These are phyloP conservation scores for Pilatotrama ljubarskyi DNA, from an alignment of 768 basidiomycete species.

Conservation along the genomic window DNA sequence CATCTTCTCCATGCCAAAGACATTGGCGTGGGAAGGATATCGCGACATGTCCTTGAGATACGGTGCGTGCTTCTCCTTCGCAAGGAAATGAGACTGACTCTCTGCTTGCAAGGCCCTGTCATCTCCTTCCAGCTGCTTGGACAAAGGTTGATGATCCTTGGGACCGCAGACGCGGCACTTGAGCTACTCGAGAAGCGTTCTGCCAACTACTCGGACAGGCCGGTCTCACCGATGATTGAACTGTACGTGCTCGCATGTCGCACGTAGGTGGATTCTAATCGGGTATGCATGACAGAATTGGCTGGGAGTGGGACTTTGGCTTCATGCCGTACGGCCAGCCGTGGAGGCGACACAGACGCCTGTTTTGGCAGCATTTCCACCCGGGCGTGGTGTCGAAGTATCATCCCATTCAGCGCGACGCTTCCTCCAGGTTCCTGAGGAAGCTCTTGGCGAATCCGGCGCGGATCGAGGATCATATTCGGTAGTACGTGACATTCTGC, in stretches of 20 bases:
- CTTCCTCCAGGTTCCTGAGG: conserved; percentile 32
- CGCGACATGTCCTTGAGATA: conserved; percentile 6
- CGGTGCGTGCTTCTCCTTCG: not conserved
- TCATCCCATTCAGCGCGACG: conserved; percentile 32
- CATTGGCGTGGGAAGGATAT: conserved; percentile 18
- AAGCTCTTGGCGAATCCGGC: conserved; percentile 36
- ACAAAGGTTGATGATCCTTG: conserved; percentile 37
- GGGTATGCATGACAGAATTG: conserved; percentile 19
- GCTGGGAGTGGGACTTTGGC: conserved; percentile 44
- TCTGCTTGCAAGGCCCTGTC: not conserved
- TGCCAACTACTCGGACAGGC: conserved; percentile 40
- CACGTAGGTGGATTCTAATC: not conserved
- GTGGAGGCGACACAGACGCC: conserved; percentile 43
- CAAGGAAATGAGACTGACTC: not conserved
- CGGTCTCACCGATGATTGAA: conserved; percentile 10
- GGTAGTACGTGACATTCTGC: conserved; percentile 35
- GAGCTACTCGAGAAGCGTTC: conserved; percentile 45
- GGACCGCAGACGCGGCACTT: conserved; percentile 34
- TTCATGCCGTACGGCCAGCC: conserved; percentile 41
- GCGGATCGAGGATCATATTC: conserved; percentile 34
- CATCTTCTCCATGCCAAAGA: conserved; percentile 21
- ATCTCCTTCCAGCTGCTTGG: conserved; percentile 20
- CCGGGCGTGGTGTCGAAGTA: conserved; percentile 33
- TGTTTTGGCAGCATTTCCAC: conserved; percentile 45
- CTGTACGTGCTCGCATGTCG: conserved; percentile 14